Evolutionary conservation across 192 early-diverging fungal species (phyloP).

Genomic region (Entomortierella beljakovae): DNA sequence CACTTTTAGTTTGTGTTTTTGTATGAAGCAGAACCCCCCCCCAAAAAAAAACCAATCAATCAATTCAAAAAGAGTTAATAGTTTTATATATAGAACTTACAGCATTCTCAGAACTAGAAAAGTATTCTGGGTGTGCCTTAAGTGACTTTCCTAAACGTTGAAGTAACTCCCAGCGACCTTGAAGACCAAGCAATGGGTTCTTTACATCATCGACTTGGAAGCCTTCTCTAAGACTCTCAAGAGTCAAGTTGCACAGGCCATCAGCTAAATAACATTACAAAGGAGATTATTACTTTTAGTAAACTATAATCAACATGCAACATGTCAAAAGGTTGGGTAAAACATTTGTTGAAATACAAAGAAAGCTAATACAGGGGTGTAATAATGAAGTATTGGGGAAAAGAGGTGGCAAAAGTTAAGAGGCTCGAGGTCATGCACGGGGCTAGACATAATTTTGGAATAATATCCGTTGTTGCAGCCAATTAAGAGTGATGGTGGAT

Average conservation of each 20-base stretch:
- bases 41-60: neutral
- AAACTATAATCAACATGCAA: too few species aligned
- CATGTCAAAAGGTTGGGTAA: neutral
- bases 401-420: neutral
- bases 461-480: constrained; percentile 1
- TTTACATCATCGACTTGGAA: constrained; percentile 79
- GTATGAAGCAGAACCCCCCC: neutral
- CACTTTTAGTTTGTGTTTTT: neutral
- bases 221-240: constrained; percentile 64
- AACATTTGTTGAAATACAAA: neutral
- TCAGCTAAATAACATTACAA: constrained; percentile 48
- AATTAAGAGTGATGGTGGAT: neutral
- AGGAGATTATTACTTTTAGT: too few species aligned
- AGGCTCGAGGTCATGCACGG: neutral
- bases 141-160: constrained; percentile 71
- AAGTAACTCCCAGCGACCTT: constrained; percentile 80
- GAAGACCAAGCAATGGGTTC: constrained; percentile 86
- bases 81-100: constrained; percentile 33
- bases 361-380: too few species aligned
- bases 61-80: too few species aligned
- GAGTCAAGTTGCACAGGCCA: constrained; percentile 62
- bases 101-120: constrained; percentile 57
- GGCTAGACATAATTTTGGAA: neutral
- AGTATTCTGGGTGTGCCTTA: constrained; percentile 64
- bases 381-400: too few species aligned